phyloP scores from a whole-genome alignment of 2,329 filamentous ascomycete species.

The Penicillium sp. region DNA sequence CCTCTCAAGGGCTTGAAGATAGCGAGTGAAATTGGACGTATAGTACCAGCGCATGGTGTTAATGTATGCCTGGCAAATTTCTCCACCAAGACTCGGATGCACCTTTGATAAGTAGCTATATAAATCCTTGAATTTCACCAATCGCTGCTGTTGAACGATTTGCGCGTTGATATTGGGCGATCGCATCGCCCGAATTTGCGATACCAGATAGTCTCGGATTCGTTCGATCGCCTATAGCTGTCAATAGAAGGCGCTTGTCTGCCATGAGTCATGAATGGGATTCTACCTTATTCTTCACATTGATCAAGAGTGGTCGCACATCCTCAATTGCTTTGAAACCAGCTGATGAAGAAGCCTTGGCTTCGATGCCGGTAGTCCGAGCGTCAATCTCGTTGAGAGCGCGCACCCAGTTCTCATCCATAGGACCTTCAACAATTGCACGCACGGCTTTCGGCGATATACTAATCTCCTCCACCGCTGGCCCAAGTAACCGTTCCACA shows the following conservation, averaged over 20 bases:
- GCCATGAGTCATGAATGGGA: background rate
- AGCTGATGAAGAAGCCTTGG: slow-evolving; percentile 60
- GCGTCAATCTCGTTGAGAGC: slow-evolving; percentile 81
- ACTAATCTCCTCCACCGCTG: slow-evolving; percentile 87
- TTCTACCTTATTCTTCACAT: slow-evolving; percentile 74
- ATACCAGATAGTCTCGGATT: slow-evolving; percentile 90
- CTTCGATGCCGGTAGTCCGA: slow-evolving; percentile 70
- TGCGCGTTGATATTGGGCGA: slow-evolving; percentile 97
- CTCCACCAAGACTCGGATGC: slow-evolving; percentile 78
- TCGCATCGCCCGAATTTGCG: slow-evolving; percentile 89
- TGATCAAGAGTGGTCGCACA: slow-evolving; percentile 78
- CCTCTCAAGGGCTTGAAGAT: slow-evolving; percentile 79
- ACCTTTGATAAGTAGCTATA: slow-evolving; percentile 82
- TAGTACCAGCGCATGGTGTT: slow-evolving; percentile 99
- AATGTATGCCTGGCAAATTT: slow-evolving; percentile 90
- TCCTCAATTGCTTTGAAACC: slow-evolving; percentile 78
- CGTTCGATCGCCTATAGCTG: slow-evolving; percentile 73
- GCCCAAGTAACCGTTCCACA: slow-evolving; percentile 83
- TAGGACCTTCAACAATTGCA: slow-evolving; percentile 81
- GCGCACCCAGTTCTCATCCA: slow-evolving; percentile 87
- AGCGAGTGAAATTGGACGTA: slow-evolving; percentile 83
- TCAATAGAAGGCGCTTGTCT: slow-evolving; percentile 8
- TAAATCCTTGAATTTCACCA: slow-evolving; percentile 84
- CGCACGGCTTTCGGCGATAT: slow-evolving; percentile 80
- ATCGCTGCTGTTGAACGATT: slow-evolving; percentile 90